phyloP scores from a whole-genome alignment of 306 rosid genomes.

The Biancaea sappan region DNA sequence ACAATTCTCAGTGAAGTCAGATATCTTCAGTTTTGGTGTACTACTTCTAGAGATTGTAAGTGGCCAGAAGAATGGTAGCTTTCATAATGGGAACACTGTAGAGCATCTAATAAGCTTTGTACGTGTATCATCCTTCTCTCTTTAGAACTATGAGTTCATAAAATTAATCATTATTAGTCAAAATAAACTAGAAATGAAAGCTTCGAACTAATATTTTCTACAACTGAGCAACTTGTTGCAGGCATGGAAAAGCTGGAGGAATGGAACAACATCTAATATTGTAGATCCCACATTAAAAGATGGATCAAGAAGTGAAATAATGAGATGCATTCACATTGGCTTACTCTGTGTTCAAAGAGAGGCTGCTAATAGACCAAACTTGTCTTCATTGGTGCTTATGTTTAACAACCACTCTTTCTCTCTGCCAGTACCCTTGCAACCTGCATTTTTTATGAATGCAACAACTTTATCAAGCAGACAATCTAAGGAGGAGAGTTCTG shows the following conservation, averaged over 20 bases:
- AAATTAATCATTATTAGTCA: not conserved
- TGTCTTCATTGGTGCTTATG: slow-evolving; percentile 42
- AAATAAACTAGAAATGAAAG: not conserved
- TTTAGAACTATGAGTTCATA: too few relatives aligned
- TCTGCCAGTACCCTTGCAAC: slow-evolving; percentile 36
- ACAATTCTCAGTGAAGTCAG: too few relatives aligned
- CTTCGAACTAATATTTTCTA: not conserved
- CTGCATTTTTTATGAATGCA: slow-evolving; percentile 42
- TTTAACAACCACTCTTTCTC: slow-evolving; percentile 35
- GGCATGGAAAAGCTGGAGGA: slow-evolving; percentile 57
- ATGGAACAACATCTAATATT: slow-evolving; percentile 29
- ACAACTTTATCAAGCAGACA: not conserved
- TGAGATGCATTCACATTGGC: slow-evolving; percentile 61
- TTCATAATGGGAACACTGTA: too few relatives aligned
- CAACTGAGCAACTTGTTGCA: slow-evolving; percentile 25
- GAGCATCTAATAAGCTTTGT: too few relatives aligned
- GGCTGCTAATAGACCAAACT: slow-evolving; percentile 46
- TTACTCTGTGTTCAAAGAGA: slow-evolving; percentile 56
- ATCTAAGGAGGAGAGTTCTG: not conserved
- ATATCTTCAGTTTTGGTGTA: too few relatives aligned
- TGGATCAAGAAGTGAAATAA: slow-evolving; percentile 35
- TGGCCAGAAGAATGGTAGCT: too few relatives aligned
- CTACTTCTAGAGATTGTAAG: too few relatives aligned
- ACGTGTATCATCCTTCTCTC: too few relatives aligned
- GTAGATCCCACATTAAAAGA: slow-evolving; percentile 38